Conservation (phyloP, 2,329 filamentous ascomycete genomes). For the Penicillium freii region DNA sequence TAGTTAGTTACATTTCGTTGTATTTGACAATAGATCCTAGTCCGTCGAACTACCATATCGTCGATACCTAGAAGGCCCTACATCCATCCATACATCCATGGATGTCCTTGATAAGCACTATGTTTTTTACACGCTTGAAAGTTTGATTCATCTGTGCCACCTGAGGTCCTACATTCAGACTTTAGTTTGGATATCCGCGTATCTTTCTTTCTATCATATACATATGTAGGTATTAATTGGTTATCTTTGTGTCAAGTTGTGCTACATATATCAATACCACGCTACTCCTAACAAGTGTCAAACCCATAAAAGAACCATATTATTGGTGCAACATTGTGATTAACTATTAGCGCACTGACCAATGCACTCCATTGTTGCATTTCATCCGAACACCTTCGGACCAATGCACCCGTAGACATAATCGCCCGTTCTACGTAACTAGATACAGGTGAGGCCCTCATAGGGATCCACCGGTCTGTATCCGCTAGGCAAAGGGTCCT, state of each 20-base stretch:
- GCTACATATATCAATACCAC: not conserved
- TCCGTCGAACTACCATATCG: too few species aligned
- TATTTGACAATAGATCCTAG: not conserved
- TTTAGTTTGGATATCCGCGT: not conserved
- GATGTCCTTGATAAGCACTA: not conserved
- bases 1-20: not conserved
- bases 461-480: not conserved
- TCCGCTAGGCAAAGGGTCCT: not conserved
- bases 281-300: not conserved
- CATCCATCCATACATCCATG: not conserved
- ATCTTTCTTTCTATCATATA: not conserved
- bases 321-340: not conserved
- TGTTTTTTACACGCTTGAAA: not conserved
- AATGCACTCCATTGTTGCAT: not conserved
- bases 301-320: not conserved
- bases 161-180: not conserved
- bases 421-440: not conserved
- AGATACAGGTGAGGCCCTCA: not conserved
- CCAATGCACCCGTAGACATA: not conserved
- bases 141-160: not conserved
- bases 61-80: not conserved
- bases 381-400: not conserved
- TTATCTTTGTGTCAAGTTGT: too few species aligned
- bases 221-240: not conserved
- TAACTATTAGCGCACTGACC: not conserved